Conservation (phyloP, 2,329 filamentous ascomycete genomes). For the Aspergillus pseudoglaucus region DNA sequence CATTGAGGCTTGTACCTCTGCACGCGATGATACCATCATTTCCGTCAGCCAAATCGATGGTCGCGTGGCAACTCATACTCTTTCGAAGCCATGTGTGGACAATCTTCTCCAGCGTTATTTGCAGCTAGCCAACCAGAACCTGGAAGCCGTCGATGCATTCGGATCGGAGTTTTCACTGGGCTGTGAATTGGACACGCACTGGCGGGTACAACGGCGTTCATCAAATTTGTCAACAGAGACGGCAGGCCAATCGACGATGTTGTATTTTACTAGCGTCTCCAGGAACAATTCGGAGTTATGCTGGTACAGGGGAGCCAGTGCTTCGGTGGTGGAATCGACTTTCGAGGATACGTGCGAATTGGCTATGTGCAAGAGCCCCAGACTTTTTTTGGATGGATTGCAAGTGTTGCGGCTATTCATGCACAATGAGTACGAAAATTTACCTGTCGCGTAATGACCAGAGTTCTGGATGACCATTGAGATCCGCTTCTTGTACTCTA, state of each 20-base stretch:
- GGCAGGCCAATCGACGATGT: conserved; percentile 63
- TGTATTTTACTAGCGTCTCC: conserved; percentile 62
- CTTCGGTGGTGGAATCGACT: conserved; percentile 63
- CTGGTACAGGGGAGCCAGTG: conserved; percentile 66
- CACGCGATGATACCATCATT: conserved; percentile 78
- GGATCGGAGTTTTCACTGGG: conserved; percentile 45
- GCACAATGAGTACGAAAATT: conserved; percentile 49
- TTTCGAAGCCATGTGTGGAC: conserved; percentile 60
- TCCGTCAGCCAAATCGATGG: conserved; percentile 77
- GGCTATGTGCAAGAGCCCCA: conserved; percentile 69
- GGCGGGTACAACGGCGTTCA: conserved; percentile 73
- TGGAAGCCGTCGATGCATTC: conserved; percentile 59
- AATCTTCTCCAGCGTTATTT: conserved; percentile 59
- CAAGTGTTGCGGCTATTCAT: conserved; percentile 50
- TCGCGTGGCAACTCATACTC: conserved; percentile 66
- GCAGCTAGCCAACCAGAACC: conserved; percentile 60
- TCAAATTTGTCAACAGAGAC: conserved; percentile 56
- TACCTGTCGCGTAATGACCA: too few species aligned
- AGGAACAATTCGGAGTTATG: conserved; percentile 66
- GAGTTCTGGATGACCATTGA: too few species aligned
- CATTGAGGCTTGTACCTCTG: conserved; percentile 56
- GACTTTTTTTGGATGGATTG: conserved; percentile 59
- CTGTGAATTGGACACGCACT: conserved; percentile 65
- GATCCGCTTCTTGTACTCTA: too few species aligned
- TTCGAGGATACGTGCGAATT: conserved; percentile 68